phyloP scores from a whole-genome alignment of 1,284 basidiomycete species.

The Ceratobasidium sp. region DNA sequence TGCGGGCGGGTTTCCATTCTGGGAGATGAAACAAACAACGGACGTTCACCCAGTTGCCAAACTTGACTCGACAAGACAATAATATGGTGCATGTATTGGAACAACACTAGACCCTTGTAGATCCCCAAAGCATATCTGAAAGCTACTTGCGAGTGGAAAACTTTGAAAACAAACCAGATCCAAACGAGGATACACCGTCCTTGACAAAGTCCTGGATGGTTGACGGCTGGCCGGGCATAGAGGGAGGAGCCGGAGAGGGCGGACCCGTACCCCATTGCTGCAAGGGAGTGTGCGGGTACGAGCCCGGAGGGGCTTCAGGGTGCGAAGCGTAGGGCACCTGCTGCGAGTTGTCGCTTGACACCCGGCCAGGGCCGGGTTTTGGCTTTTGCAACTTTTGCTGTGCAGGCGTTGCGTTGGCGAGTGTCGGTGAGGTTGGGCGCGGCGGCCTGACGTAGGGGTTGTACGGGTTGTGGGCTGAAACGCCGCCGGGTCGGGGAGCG shows the following conservation, averaged over 20 bases:
- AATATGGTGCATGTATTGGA: not conserved
- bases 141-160: conserved; percentile 35
- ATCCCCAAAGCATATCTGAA: not conserved
- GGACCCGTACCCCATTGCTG: not conserved
- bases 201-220: conserved; percentile 26
- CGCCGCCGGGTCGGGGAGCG: conserved; percentile 13
- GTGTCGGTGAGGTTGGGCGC: conserved; percentile 24
- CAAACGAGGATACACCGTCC: conserved; percentile 22
- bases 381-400: not conserved
- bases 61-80: not conserved
- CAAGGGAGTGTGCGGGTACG: not conserved
- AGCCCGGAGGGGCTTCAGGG: conserved; percentile 1
- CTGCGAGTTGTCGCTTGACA: not conserved
- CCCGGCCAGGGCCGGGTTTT: not conserved
- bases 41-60: not conserved
- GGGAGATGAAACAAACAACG: not conserved
- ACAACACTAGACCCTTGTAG: not conserved
- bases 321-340: not conserved
- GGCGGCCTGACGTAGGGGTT: conserved; percentile 24
- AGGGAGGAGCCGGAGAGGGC: conserved; percentile 19
- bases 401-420: conserved; percentile 20
- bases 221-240: conserved; percentile 27
- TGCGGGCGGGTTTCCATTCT: not conserved
- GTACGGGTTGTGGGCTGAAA: conserved; percentile 30
- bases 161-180: conserved; percentile 32